Conservation (phyloP, 768 basidiomycete genomes). For the Dioszegia crocea region DNA sequence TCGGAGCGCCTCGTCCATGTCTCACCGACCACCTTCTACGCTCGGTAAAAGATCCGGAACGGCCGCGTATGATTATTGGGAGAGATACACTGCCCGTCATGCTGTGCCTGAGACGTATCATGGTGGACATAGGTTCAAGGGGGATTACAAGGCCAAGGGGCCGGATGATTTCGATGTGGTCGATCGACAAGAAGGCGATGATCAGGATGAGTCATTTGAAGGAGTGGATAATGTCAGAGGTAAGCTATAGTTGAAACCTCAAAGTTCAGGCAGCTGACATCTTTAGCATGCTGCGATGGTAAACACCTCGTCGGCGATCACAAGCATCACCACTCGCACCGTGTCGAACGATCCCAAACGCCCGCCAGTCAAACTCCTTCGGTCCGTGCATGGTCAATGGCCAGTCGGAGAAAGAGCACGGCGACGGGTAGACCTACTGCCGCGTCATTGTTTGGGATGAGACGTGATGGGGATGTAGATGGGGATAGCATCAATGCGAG, state of each 20-base stretch:
- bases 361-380: constrained; percentile 11
- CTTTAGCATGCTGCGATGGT: constrained; percentile 45
- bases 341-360: background rate
- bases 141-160: constrained; percentile 32
- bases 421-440: constrained; percentile 1
- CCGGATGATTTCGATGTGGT: constrained; percentile 40
- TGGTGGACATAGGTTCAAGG: constrained; percentile 42
- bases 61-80: constrained; percentile 75
- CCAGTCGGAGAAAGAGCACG: constrained; percentile 1
- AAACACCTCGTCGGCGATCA: constrained; percentile 42
- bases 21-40: constrained; percentile 27
- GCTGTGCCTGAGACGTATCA: constrained; percentile 36
- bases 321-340: constrained; percentile 29
- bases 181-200: constrained; percentile 43
- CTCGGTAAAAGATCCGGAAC: constrained; percentile 84
- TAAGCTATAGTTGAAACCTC: constrained; percentile 14
- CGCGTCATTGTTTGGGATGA: constrained; percentile 1
- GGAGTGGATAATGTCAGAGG: constrained; percentile 90
- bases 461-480: background rate
- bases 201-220: constrained; percentile 68
- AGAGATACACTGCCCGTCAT: constrained; percentile 57
- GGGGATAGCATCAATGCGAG: background rate
- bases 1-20: constrained; percentile 18
- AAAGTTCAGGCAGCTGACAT: background rate
- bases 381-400: constrained; percentile 15